Base-by-base conservation (phyloP, 768 basidiomycete genomes). In the Suillus brevipes region DNA sequence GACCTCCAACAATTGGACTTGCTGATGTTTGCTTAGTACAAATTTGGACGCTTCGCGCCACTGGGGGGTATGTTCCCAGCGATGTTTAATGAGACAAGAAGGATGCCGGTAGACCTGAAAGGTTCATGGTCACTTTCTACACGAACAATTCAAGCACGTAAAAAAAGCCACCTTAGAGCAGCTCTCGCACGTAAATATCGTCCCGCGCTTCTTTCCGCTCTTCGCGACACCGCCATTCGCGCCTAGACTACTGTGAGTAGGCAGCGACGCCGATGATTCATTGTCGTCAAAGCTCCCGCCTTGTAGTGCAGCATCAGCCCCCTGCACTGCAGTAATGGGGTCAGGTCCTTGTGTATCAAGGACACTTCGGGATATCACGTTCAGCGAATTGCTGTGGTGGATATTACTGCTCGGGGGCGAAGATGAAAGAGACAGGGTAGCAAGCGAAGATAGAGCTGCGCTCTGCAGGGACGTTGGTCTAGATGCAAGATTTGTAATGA, bases 1-100 rank as follows among this genome's bases (percentile, higher is more conserved):
- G 65, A 91, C 92, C 84, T 99, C 97, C 52, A 99, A 89, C 60
- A 98, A 79, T 71, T 98, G 97, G 0, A 99, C 97, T 70, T 99
- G 96, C 72, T 98, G 95, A 75, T 98, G 96, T 78, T 98, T 99
- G 78, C 90, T 93, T 64, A 98, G 82, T 38, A 95, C 87, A 70
- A 95, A 89, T 75, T 95, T 94, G 68, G 90, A 85, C 2, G 95
- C 91, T 74, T 95, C 93, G 52, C 91, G 89, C 97, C 97, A 99
- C 72, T 97, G 95, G 23, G 93, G 92, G 40, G 92, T 94, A 73
- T 97, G 94, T 73, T 98, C 96, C 97, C 97, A 99, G 40, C 97
- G 91, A 73, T 99, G 97, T 77, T 98, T 98, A 77, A 96, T 92
- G 57, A 99, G 82, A 77, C 96, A 98, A 14, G 92, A 94, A 3